Evolutionary conservation across 208 protist genomes (phyloP), one percentile per base, ranked within the genome.

Genomic region (Novymonas esmeraldas): DNA sequence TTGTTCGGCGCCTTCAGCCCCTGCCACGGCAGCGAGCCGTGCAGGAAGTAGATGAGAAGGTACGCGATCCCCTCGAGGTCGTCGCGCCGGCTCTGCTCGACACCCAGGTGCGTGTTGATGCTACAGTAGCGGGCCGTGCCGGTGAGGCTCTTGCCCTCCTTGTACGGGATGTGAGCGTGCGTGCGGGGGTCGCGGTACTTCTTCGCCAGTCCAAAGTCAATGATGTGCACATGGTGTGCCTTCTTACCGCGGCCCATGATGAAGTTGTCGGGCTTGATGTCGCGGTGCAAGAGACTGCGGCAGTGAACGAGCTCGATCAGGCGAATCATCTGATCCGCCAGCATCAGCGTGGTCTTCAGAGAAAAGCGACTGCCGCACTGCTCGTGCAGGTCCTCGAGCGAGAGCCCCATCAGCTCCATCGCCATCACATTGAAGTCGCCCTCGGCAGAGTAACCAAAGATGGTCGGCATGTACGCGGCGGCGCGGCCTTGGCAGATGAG

Each of bases 121-220:
- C 87, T 97, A 44, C 98, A 99, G 85, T 99, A 99, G 33, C 99
- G 89, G n/a, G 98, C 99, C n/a, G 99, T 99, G 45, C 99, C 99
- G 13, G 98, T 99, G 6, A 99, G 81, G 62, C 90, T 98, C 89
- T 99, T 99, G 69, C 99, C 94, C 68, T 99, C 98, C 57, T 96
- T 91, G 81, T 99, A 99, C 2, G 98, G 97, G 49, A 99, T 99
- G 84, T 99, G 99, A 67, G 94, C 74, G 68, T 99, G 90, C 24
- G 98, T 99, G 59, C 93, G 94, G 10, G 97, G 87, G 74, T 99
- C 98, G 52, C 98, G 85, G 80, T 99, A 99, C 66, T 94, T 97
- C 84, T 99, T 99, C 29, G 98, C 96, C 18, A 99, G 84, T 33
- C 99, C 99, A 87, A 99, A 99, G 87, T 99, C 99, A 73, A 99